These are phyloP conservation scores for Malassezia brasiliensis DNA, from an alignment of 1,284 basidiomycete genomes.

Conservation along the genomic window DNA sequence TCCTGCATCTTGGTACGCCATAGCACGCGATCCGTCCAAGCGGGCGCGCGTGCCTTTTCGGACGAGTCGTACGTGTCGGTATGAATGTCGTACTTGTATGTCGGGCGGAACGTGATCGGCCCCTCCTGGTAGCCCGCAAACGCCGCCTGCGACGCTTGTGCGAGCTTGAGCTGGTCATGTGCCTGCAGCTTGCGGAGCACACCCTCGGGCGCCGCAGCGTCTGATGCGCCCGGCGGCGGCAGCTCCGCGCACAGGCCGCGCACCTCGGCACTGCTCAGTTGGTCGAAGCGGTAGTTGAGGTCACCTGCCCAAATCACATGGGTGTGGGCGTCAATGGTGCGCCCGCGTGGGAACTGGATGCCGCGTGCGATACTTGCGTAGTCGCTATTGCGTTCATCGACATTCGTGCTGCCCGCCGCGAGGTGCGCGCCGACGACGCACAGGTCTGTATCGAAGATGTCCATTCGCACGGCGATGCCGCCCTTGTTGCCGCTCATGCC, in stretches of 20 bases:
- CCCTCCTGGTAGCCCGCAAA: slow-evolving; percentile 83
- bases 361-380: slow-evolving; percentile 76
- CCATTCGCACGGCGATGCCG: slow-evolving; percentile 81
- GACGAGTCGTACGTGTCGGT: slow-evolving; percentile 82
- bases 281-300: slow-evolving; percentile 80
- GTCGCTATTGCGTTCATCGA: slow-evolving; percentile 83
- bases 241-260: slow-evolving; percentile 56
- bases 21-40: slow-evolving; percentile 70
- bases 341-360: slow-evolving; percentile 76
- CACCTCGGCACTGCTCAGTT: slow-evolving; percentile 67
- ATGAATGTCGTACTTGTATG: slow-evolving; percentile 69
- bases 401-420: slow-evolving; percentile 80
- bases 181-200: slow-evolving; percentile 66
- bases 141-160: slow-evolving; percentile 49
- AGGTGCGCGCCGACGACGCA: slow-evolving; percentile 94
- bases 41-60: slow-evolving; percentile 90
- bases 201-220: slow-evolving; percentile 44
- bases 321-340: slow-evolving; percentile 76
- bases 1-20: slow-evolving; percentile 53
- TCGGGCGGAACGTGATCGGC: slow-evolving; percentile 73
- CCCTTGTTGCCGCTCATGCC: slow-evolving; percentile 90
- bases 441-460: slow-evolving; percentile 78
- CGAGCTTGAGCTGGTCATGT: slow-evolving; percentile 55
- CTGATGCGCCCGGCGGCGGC: not conserved
- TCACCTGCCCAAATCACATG: slow-evolving; percentile 86